Base-by-base conservation (phyloP, 202 grass and related monocot genomes). In the Panicum virgatum region DNA sequence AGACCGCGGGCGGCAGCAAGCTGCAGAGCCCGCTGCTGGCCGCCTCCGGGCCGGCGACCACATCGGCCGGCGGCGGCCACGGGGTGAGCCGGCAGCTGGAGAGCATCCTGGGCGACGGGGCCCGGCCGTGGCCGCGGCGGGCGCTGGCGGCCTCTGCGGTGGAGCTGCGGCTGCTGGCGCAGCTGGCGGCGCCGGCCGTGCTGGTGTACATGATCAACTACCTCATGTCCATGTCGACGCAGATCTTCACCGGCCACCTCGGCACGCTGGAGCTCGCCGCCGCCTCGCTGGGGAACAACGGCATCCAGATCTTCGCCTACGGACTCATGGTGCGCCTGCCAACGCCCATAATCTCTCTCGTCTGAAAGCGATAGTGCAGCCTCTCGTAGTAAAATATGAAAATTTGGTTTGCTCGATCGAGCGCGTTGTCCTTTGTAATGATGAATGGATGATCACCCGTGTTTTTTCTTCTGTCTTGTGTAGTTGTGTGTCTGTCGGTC, bases 281-380 rank as follows among this genome's bases (percentile, higher is more conserved):
- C 62, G 80, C 90, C n/a, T 88, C 90, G 1, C 90, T 96, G 26
- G 93, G 93, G 16, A 96, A 96, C 90, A 92, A 69, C 34, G 93
- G 90, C 40, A 86, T 96, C 88, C 90, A 96, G 80, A 56, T 92
- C 34, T 96, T 96, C 84, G 88, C 93, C 18, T 96, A 87, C 69
- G 93, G 90, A 10, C 90, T 92, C 67, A 77, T 92, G 93, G 93
- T 95, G 85, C 26, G 7, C 16, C 2, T 14, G 5, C n/a, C 5
- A 4, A 1, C 15, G 2, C 47, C 4, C 16, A 1, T 16, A 34
- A 34, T 50, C 47, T 47, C 45, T 48, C 15, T 52, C 50, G 3
- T 53, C 19, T 53, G 52, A 50, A 15, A 18, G 20, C 52, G 52
- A 54, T 22, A 9, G 52, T 57, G 22, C 9, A 57, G 19, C 10